Conservation (phyloP, 2,329 filamentous ascomycete genomes). For the Nemania sp. region DNA sequence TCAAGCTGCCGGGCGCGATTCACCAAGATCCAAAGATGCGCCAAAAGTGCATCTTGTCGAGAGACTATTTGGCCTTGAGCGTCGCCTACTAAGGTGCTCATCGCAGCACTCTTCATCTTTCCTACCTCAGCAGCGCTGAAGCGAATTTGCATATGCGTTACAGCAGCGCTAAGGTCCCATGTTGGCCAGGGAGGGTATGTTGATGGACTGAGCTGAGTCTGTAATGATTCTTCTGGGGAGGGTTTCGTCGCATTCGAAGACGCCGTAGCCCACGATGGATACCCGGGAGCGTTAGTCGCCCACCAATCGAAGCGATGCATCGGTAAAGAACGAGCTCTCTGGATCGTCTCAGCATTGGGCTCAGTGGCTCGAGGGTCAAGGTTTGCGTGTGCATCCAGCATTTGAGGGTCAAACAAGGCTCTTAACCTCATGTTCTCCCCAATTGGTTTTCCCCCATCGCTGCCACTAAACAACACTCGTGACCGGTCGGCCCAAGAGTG, state of each 20-base stretch:
- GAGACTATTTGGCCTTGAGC: conserved; percentile 44
- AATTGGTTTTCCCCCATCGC: neutral
- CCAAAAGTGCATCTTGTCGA: conserved; percentile 59
- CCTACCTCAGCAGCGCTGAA: conserved; percentile 54
- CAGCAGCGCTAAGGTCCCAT: conserved; percentile 54
- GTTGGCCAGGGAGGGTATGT: conserved; percentile 56
- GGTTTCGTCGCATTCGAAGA: conserved; percentile 48
- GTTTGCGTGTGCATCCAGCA: conserved; percentile 54
- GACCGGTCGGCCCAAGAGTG: conserved; percentile 55
- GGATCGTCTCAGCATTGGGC: conserved; percentile 46
- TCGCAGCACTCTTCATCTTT: conserved; percentile 49
- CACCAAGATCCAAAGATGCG: conserved; percentile 60
- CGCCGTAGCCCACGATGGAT: conserved; percentile 45
- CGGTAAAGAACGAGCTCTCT: conserved; percentile 54
- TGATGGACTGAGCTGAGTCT: conserved; percentile 47
- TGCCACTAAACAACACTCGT: conserved; percentile 35
- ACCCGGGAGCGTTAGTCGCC: conserved; percentile 50
- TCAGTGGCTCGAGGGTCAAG: conserved; percentile 41
- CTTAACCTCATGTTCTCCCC: neutral
- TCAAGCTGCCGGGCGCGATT: conserved; percentile 54
- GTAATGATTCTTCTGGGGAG: conserved; percentile 39
- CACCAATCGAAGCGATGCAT: conserved; percentile 63
- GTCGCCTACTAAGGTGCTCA: conserved; percentile 34
- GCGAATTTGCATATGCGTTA: conserved; percentile 53
- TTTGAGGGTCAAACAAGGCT: conserved; percentile 55